Percentiles rank a stretch among this genome's conserved stretches.
These are phyloP conservation scores for Euryodendron excelsum DNA, from an alignment of 148 eudicot species.

Conservation along the genomic window DNA sequence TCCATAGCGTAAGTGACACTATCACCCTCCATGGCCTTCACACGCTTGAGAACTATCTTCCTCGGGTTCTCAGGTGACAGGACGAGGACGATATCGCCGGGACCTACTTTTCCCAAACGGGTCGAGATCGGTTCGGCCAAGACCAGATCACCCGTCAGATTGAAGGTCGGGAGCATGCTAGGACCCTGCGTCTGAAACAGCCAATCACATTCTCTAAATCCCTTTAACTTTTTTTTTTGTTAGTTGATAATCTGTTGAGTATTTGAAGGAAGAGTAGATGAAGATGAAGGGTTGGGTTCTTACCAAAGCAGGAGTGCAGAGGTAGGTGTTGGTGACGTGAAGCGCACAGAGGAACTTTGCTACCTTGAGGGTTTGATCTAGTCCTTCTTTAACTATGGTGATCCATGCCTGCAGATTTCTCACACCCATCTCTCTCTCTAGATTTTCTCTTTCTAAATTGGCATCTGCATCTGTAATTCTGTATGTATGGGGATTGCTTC, in stretches of 20 bases:
- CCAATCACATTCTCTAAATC: not conserved
- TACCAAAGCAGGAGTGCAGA: slow-evolving; percentile 56
- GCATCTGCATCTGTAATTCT: too few species aligned
- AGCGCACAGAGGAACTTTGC: slow-evolving; percentile 56
- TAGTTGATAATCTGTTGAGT: not conserved
- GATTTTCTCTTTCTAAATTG: too few species aligned
- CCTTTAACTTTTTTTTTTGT: not conserved
- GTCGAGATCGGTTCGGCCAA: slow-evolving; percentile 54
- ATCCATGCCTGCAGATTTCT: slow-evolving; percentile 31
- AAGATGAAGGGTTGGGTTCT: not conserved
- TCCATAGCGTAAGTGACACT: slow-evolving; percentile 41
- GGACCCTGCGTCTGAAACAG: slow-evolving; percentile 63
- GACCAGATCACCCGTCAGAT: slow-evolving; percentile 50
- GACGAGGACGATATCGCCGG: slow-evolving; percentile 63
- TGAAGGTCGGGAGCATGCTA: slow-evolving; percentile 86
- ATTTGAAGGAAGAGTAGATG: slow-evolving; percentile 9
- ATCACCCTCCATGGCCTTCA: slow-evolving; percentile 72
- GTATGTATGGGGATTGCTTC: too few species aligned
- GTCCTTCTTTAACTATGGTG: slow-evolving; percentile 48
- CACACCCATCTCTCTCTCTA: slow-evolving; percentile 8
- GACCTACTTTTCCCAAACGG: slow-evolving; percentile 46
- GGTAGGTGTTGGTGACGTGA: slow-evolving; percentile 63
- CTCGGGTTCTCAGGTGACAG: slow-evolving; percentile 62
- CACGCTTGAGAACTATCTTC: slow-evolving; percentile 53
- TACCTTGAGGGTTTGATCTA: slow-evolving; percentile 29